phyloP scores from a whole-genome alignment of 768 basidiomycete species.

The Macrolepiota albuminosa region DNA sequence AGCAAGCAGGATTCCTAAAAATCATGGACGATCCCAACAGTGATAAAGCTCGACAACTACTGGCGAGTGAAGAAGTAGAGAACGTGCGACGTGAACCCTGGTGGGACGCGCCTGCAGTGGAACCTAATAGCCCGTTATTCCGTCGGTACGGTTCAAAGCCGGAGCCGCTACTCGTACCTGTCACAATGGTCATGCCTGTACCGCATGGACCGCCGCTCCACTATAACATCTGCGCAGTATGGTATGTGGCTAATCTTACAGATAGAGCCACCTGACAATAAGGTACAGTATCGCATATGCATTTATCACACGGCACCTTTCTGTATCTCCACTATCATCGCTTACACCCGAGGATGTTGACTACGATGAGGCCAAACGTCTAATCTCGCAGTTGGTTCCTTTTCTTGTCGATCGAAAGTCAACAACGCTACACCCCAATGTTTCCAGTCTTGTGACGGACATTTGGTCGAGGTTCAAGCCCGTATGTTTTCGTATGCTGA shows the following conservation, averaged over 20 bases:
- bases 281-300: slow-evolving; percentile 59
- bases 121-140: slow-evolving; percentile 4
- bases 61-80: slow-evolving; percentile 53
- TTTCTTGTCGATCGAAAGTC: slow-evolving; percentile 63
- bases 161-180: slow-evolving; percentile 40
- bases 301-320: slow-evolving; percentile 59
- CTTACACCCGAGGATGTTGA: slow-evolving; percentile 37
- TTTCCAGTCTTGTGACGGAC: slow-evolving; percentile 53
- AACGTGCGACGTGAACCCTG: slow-evolving; percentile 55
- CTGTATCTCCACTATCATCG: slow-evolving; percentile 50
- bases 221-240: slow-evolving; percentile 66
- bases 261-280: neutral
- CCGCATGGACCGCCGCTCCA: slow-evolving; percentile 40
- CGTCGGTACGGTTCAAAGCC: slow-evolving; percentile 35
- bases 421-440: slow-evolving; percentile 41
- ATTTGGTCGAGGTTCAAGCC: slow-evolving; percentile 60
- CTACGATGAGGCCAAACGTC: slow-evolving; percentile 36
- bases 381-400: slow-evolving; percentile 53
- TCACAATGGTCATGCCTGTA: slow-evolving; percentile 34
- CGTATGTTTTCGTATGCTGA: slow-evolving; percentile 24
- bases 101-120: slow-evolving; percentile 52
- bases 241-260: slow-evolving; percentile 39
- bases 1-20: slow-evolving; percentile 56
- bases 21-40: slow-evolving; percentile 59
- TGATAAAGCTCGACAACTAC: slow-evolving; percentile 52